Evolutionary conservation across 2,329 filamentous ascomycete species (phyloP).

Genomic region (Chaetomiaceae sp.): DNA sequence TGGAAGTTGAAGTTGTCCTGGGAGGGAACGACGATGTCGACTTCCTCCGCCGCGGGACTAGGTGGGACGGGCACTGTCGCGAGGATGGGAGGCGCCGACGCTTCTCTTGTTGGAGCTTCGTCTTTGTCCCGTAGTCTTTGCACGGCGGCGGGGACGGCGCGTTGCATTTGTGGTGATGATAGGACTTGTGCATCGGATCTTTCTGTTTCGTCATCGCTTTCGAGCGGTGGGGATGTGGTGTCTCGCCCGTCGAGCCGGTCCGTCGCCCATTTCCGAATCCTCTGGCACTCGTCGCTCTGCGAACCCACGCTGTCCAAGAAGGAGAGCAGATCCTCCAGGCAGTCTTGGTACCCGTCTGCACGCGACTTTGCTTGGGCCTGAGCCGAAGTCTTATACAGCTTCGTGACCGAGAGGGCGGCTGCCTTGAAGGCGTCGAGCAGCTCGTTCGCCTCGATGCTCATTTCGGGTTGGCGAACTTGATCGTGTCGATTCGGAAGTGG

Average conservation of each 20-base stretch:
- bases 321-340: slow-evolving; percentile 79
- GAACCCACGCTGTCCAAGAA: slow-evolving; percentile 81
- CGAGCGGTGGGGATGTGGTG: slow-evolving; percentile 41
- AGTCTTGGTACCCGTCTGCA: slow-evolving; percentile 85
- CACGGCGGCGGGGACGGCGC: slow-evolving; percentile 42
- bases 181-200: slow-evolving; percentile 50
- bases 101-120: slow-evolving; percentile 36
- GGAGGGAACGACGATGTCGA: slow-evolving; percentile 47
- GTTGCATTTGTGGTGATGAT: slow-evolving; percentile 55
- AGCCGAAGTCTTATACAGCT: slow-evolving; percentile 89
- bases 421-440: slow-evolving; percentile 87
- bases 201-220: slow-evolving; percentile 58
- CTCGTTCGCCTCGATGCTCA: slow-evolving; percentile 47
- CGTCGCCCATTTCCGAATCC: slow-evolving; percentile 59
- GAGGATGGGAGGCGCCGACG: slow-evolving; percentile 30
- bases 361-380: slow-evolving; percentile 71
- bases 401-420: slow-evolving; percentile 89
- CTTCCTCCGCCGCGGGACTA: slow-evolving; percentile 24
- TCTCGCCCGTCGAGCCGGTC: slow-evolving; percentile 65
- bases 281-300: slow-evolving; percentile 70
- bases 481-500: background rate
- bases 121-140: slow-evolving; percentile 27
- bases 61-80: slow-evolving; percentile 21
- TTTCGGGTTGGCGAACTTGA: slow-evolving; percentile 23
- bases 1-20: slow-evolving; percentile 67